A percentile compares a stretch with the other conserved stretches of the same genome.
These are phyloP conservation scores for Apium graveolens DNA, from an alignment of 129 eudicot species.

Conservation along the genomic window DNA sequence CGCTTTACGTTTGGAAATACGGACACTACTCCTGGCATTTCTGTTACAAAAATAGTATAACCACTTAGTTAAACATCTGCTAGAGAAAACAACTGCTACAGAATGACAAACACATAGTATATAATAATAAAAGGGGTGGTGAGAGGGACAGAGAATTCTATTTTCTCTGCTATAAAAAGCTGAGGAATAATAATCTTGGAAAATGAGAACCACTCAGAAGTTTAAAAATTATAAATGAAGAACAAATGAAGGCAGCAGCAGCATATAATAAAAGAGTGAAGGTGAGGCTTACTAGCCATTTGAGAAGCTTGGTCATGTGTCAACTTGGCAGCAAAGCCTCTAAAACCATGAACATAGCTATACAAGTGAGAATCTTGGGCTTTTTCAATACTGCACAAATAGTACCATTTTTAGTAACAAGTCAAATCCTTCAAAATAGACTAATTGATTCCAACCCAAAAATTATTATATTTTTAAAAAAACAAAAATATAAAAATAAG, in stretches of 20 bases:
- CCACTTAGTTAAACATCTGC: background rate
- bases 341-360: constrained; percentile 76
- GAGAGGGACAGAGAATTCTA: background rate
- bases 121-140: background rate
- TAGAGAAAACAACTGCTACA: background rate
- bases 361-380: constrained; percentile 74
- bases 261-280: background rate
- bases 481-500: background rate
- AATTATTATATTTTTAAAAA: background rate
- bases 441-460: constrained; percentile 1
- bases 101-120: background rate
- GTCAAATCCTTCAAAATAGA: background rate
- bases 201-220: background rate
- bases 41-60: constrained; percentile 28
- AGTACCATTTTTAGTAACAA: constrained; percentile 2
- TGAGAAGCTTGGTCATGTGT: constrained; percentile 67
- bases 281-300: constrained; percentile 40
- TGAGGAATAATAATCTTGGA: background rate
- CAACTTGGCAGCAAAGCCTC: constrained; percentile 88
- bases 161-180: background rate
- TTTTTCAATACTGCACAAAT: constrained; percentile 42
- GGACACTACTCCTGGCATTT: constrained; percentile 86
- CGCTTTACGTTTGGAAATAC: constrained; percentile 63
- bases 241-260: too few relatives aligned
- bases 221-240: background rate